Conservation (phyloP, 345 rosid genomes). For the Eucalyptus pauciflora region DNA sequence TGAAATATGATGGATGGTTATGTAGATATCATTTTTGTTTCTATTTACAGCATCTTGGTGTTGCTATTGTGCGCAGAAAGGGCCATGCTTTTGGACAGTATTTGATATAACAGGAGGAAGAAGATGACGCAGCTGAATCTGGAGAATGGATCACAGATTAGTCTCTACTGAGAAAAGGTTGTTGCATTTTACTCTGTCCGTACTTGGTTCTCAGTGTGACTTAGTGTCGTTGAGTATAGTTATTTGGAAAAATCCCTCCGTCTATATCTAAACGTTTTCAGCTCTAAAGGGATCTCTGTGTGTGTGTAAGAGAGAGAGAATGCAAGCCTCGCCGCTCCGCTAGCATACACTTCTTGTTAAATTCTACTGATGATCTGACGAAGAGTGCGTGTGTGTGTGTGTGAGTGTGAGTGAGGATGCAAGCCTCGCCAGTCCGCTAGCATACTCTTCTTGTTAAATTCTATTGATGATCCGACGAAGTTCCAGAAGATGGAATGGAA, state of each 20-base stretch:
- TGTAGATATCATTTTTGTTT: not conserved
- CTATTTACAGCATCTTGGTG: not conserved
- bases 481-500: not conserved
- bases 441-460: not conserved
- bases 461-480: not conserved
- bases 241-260: not conserved
- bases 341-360: not conserved
- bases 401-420: not conserved
- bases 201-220: not conserved
- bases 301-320: not conserved
- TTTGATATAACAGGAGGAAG: not conserved
- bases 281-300: not conserved
- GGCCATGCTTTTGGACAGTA: not conserved
- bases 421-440: not conserved
- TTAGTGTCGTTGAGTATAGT: not conserved
- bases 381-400: not conserved
- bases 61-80: not conserved
- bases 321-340: not conserved
- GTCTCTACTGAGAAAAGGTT: not conserved
- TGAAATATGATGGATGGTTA: not conserved
- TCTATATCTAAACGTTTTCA: not conserved
- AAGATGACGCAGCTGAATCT: not conserved
- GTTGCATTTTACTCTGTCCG: not conserved
- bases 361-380: not conserved
- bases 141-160: not conserved